These are phyloP conservation scores for Solanum chiquidenum DNA, from an alignment of 257 asterid genomes.

Conservation along the genomic window DNA sequence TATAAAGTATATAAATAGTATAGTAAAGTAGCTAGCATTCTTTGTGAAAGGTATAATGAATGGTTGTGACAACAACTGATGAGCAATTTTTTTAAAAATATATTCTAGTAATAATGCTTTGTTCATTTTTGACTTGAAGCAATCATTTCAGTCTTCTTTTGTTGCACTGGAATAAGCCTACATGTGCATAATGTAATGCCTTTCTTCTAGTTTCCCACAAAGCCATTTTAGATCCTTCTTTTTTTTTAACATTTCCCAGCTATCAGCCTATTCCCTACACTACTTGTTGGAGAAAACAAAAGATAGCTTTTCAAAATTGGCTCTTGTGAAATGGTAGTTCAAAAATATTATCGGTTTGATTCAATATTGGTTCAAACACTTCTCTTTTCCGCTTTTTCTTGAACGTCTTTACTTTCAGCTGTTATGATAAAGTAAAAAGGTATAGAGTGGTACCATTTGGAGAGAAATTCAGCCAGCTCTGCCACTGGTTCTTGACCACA, in stretches of 20 bases:
- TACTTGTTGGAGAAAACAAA: neutral
- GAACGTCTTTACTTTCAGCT: neutral
- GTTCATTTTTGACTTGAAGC: slow-evolving; percentile 4
- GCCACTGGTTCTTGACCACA: neutral
- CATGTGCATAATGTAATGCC: slow-evolving; percentile 1
- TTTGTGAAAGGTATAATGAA: neutral
- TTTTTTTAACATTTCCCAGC: neutral
- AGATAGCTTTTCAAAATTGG: neutral
- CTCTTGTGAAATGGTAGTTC: neutral
- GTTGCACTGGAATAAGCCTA: slow-evolving; percentile 1
- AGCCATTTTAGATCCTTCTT: neutral
- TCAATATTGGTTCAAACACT: neutral
- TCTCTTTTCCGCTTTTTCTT: neutral
- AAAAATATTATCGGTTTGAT: neutral
- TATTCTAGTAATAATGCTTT: slow-evolving; percentile 1
- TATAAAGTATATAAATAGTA: neutral
- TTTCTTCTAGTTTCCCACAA: neutral
- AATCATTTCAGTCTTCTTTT: slow-evolving; percentile 2
- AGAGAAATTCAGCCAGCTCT: neutral
- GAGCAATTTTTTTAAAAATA: neutral
- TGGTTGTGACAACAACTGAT: neutral
- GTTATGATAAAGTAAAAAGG: neutral
- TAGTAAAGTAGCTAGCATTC: neutral
- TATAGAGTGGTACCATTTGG: neutral
- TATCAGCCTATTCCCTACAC: neutral